These are phyloP conservation scores for Dalbergia cochinchinensis DNA, from an alignment of 306 rosid species.

Conservation along the genomic window DNA sequence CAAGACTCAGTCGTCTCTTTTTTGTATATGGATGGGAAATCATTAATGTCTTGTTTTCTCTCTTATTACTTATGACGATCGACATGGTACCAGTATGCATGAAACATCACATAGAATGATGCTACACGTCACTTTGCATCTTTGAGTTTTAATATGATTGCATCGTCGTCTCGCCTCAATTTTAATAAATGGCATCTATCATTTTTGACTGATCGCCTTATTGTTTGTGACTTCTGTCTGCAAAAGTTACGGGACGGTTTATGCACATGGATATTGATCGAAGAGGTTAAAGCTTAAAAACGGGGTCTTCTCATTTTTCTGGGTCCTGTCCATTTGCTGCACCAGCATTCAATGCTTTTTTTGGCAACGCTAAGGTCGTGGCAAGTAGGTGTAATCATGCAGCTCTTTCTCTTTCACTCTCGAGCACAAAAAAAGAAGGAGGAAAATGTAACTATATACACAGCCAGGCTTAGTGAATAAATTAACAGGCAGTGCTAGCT, in stretches of 20 bases:
- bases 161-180: background rate
- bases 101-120: background rate
- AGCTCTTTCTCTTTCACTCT: background rate
- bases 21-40: background rate
- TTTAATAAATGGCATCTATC: too few relatives aligned
- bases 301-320: slow-evolving; percentile 26
- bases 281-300: slow-evolving; percentile 10
- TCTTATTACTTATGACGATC: background rate
- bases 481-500: background rate
- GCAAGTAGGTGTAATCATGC: background rate
- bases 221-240: too few relatives aligned
- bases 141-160: background rate
- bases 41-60: background rate
- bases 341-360: slow-evolving; percentile 52
- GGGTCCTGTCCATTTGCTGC: slow-evolving; percentile 54
- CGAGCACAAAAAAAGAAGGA: background rate
- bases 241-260: background rate
- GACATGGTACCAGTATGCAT: background rate
- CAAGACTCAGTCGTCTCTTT: background rate
- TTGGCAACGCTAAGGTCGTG: slow-evolving; percentile 52
- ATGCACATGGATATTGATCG: background rate
- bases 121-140: background rate
- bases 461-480: background rate
- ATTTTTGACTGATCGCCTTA: too few relatives aligned
- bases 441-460: background rate